Evolutionary conservation across 2,329 filamentous ascomycete species (phyloP).

Genomic region (Dothistroma septosporum): DNA sequence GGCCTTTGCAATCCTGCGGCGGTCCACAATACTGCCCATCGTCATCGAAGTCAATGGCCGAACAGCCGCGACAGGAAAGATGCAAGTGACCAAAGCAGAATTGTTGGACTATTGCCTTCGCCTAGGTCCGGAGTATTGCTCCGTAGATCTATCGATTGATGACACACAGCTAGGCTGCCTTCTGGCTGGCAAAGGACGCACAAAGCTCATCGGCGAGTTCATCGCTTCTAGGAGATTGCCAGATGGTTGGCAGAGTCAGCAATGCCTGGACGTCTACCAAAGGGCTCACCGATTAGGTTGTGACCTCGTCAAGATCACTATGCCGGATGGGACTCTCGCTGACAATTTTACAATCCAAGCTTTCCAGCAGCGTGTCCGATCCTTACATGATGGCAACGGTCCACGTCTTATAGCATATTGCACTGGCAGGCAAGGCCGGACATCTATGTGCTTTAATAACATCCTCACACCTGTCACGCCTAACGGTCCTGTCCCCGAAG

Average conservation of each 20-base stretch:
- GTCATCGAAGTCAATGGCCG: constrained; percentile 36
- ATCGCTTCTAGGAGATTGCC: constrained; percentile 37
- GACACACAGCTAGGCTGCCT: constrained; percentile 51
- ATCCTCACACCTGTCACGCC: constrained; percentile 56
- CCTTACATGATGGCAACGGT: constrained; percentile 20
- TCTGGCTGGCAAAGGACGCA: constrained; percentile 50
- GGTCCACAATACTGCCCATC: constrained; percentile 55
- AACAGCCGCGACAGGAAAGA: constrained; percentile 16
- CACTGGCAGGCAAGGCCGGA: constrained; percentile 58
- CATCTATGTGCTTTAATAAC: constrained; percentile 64
- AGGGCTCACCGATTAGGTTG: constrained; percentile 57
- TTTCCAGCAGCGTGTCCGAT: constrained; percentile 49
- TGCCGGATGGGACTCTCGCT: constrained; percentile 53
- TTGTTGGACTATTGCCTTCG: constrained; percentile 58
- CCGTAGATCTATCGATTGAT: constrained; percentile 58
- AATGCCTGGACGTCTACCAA: constrained; percentile 56
- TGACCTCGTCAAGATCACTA: constrained; percentile 59
- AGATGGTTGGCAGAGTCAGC: constrained; percentile 54
- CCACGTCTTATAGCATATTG: constrained; percentile 43
- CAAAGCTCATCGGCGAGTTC: constrained; percentile 59
- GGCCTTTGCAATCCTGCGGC: constrained; percentile 57
- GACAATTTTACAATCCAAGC: constrained; percentile 61
- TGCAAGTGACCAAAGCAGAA: constrained; percentile 26
- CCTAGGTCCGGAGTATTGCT: constrained; percentile 57
- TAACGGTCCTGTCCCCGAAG: constrained; percentile 3